Evolutionary conservation across 108 stramenopile genomes (phyloP).

Genomic region (Aureococcus anophagefferens): DNA sequence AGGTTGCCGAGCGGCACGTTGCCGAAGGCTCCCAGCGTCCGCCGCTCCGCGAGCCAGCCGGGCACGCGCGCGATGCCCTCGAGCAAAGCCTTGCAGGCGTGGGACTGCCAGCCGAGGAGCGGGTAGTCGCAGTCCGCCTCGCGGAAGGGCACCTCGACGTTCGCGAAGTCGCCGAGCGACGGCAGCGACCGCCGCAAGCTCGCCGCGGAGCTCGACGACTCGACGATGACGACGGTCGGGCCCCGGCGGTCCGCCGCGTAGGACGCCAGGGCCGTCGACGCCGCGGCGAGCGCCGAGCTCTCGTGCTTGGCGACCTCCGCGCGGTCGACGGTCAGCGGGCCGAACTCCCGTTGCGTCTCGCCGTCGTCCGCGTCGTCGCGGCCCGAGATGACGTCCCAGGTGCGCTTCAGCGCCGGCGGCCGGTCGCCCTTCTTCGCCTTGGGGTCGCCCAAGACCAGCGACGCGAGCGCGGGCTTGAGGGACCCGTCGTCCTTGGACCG

Average conservation of each 20-base stretch:
- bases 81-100: conserved; percentile 62
- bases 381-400: too few relatives aligned
- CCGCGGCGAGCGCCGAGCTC: conserved; percentile 49
- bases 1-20: conserved; percentile 87
- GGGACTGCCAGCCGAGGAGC: conserved; percentile 79
- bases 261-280: conserved; percentile 56
- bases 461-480: conserved; percentile 46
- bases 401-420: not conserved
- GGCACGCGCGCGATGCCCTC: conserved; percentile 69
- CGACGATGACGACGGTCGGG: conserved; percentile 67
- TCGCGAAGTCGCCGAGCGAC: conserved; percentile 67
- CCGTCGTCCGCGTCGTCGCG: conserved; percentile 87
- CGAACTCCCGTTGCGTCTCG: conserved; percentile 34
- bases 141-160: conserved; percentile 66
- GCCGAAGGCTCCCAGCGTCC: conserved; percentile 64
- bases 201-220: conserved; percentile 41
- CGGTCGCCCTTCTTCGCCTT: not conserved
- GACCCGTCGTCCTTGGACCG: conserved; percentile 17
- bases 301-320: conserved; percentile 53
- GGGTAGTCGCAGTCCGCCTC: conserved; percentile 64
- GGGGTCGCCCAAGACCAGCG: conserved; percentile 58
- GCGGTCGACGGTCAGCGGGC: conserved; percentile 44
- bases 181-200: conserved; percentile 60
- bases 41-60: conserved; percentile 69
- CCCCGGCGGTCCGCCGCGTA: conserved; percentile 67